Evolutionary conservation across 345 rosid genomes (phyloP).

Genomic region (Populus tremula): DNA sequence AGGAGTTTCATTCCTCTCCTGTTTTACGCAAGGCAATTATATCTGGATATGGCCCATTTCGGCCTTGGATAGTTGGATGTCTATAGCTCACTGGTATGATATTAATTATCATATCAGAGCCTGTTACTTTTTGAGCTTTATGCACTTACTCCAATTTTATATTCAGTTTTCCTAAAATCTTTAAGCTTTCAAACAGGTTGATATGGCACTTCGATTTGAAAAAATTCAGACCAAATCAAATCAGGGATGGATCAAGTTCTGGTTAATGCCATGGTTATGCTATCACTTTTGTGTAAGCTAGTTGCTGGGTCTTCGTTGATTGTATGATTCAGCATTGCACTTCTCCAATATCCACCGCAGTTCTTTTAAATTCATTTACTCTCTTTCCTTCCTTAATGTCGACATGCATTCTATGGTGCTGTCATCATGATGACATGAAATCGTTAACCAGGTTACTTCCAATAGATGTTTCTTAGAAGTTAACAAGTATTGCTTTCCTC

Average conservation of each 20-base stretch:
- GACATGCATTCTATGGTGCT: background rate
- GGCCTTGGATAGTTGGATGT: slow-evolving; percentile 70
- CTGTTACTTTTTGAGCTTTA: background rate
- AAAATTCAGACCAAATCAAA: slow-evolving; percentile 81
- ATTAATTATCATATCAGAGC: slow-evolving; percentile 5
- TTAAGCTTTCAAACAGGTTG: slow-evolving; percentile 49
- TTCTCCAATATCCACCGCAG: background rate
- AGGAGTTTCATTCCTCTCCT: slow-evolving; percentile 67
- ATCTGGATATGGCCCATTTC: slow-evolving; percentile 81
- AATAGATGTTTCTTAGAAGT: background rate
- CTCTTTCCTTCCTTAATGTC: background rate
- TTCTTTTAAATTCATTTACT: background rate
- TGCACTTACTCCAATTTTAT: background rate
- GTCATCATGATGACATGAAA: background rate
- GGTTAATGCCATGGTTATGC: slow-evolving; percentile 97
- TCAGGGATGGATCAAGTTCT: slow-evolving; percentile 81
- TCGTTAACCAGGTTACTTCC: background rate
- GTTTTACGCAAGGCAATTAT: slow-evolving; percentile 65
- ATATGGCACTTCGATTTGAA: slow-evolving; percentile 73
- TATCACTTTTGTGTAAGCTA: slow-evolving; percentile 82
- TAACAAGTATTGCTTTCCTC: background rate
- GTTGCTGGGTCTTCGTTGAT: slow-evolving; percentile 2
- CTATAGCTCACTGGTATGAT: slow-evolving; percentile 86
- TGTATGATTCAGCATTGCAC: slow-evolving; percentile 2
- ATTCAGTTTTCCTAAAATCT: slow-evolving; percentile 7